Evolutionary conservation across 768 basidiomycete species (phyloP).

Genomic region (Pleurotus ostreatus): DNA sequence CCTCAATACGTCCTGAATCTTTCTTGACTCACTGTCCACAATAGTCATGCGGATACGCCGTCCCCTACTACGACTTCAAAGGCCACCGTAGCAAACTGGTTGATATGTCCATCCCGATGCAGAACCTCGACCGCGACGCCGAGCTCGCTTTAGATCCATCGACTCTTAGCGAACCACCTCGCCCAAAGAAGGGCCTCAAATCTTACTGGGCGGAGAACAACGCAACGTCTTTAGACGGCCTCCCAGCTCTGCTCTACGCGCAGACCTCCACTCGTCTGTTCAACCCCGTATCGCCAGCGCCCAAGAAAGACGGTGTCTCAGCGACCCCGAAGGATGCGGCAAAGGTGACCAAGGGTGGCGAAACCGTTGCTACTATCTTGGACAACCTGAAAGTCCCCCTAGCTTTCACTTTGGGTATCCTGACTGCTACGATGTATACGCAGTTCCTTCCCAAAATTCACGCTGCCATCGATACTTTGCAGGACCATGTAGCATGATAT

Average conservation of each 20-base stretch:
- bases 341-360: background rate
- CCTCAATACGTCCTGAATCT: background rate
- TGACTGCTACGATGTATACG: conserved; percentile 2
- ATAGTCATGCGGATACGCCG: conserved; percentile 65
- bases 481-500: background rate
- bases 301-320: background rate
- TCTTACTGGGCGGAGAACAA: conserved; percentile 54
- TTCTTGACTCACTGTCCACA: background rate
- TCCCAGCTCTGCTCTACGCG: conserved; percentile 41
- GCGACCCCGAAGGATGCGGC: background rate
- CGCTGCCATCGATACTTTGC: background rate
- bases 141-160: conserved; percentile 10
- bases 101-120: conserved; percentile 39
- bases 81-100: conserved; percentile 51
- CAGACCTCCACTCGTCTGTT: conserved; percentile 9
- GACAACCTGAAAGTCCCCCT: background rate
- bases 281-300: background rate
- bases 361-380: background rate
- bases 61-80: conserved; percentile 57
- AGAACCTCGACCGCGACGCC: conserved; percentile 32
- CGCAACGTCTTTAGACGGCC: conserved; percentile 48
- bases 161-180: conserved; percentile 5
- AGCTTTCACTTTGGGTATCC: background rate
- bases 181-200: conserved; percentile 42
- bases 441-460: background rate